These are phyloP conservation scores for Neospermospora avenae DNA, from an alignment of 2,329 filamentous ascomycete genomes.

Conservation along the genomic window DNA sequence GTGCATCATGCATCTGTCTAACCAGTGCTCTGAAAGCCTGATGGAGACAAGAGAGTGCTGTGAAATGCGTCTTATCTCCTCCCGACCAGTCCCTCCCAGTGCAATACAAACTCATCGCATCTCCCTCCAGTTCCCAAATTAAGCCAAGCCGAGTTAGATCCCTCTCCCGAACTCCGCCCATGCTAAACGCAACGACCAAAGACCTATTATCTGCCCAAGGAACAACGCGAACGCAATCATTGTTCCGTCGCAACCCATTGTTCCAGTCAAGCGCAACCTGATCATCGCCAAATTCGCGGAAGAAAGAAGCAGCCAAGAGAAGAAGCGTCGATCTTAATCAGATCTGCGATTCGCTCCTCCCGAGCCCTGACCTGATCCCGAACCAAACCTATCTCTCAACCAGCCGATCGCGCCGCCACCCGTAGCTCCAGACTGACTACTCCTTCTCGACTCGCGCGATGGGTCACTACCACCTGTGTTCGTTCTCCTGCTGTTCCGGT, in stretches of 20 bases:
- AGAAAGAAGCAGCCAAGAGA: background rate
- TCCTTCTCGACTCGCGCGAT: conserved; percentile 23
- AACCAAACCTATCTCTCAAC: conserved; percentile 28
- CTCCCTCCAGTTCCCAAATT: background rate
- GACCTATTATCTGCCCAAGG: background rate
- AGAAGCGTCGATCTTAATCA: conserved; percentile 13
- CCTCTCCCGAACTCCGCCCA: conserved; percentile 11
- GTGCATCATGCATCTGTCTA: too few species aligned
- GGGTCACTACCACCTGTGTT: conserved; percentile 30
- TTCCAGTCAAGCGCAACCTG: background rate
- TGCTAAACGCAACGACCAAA: conserved; percentile 9
- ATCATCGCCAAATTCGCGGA: background rate
- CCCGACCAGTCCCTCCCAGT: background rate
- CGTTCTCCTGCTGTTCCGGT: conserved; percentile 20
- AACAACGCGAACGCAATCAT: background rate
- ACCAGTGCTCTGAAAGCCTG: too few species aligned
- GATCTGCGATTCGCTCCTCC: conserved; percentile 12
- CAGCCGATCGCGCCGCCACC: conserved; percentile 24
- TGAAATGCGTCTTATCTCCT: background rate
- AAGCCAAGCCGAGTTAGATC: background rate
- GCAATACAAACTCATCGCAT: background rate
- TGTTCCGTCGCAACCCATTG: background rate
- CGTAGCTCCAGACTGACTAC: conserved; percentile 21
- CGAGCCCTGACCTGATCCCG: background rate
- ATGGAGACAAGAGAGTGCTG: background rate